Conservation (phyloP, 2,329 filamentous ascomycete genomes). For the Pseudomassariella vexata region DNA sequence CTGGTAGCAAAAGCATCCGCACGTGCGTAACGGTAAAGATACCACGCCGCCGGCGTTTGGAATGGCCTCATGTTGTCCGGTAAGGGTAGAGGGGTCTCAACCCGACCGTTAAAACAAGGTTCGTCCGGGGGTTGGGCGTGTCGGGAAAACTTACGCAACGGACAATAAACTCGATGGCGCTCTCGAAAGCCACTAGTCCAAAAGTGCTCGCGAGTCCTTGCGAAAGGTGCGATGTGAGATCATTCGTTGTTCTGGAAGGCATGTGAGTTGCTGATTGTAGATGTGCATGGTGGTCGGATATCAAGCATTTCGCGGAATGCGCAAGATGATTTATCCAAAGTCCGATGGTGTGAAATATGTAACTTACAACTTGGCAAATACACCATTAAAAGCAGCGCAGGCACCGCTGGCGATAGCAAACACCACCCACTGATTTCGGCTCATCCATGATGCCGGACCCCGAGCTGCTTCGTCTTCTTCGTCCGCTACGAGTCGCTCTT, state of each 20-base stretch:
- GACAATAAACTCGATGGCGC: conserved; percentile 40
- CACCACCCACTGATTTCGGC: conserved; percentile 53
- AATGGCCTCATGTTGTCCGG: not conserved
- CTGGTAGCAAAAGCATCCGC: too few relatives aligned
- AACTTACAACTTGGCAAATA: conserved; percentile 75
- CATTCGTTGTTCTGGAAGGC: conserved; percentile 45
- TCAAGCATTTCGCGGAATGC: too few relatives aligned
- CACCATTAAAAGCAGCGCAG: conserved; percentile 75
- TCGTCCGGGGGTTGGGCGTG: not conserved
- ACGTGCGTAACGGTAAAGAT: not conserved
- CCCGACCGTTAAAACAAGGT: too few relatives aligned
- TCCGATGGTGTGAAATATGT: not conserved
- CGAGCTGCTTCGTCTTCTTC: not conserved
- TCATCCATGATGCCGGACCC: conserved; percentile 15
- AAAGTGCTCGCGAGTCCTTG: conserved; percentile 36
- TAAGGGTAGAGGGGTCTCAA: too few relatives aligned
- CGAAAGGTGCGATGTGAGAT: conserved; percentile 45
- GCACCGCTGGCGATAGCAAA: conserved; percentile 68
- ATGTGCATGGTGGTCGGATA: not conserved
- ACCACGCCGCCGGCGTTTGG: not conserved
- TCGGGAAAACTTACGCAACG: conserved; percentile 45
- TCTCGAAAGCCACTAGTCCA: conserved; percentile 33
- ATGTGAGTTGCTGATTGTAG: conserved; percentile 6
- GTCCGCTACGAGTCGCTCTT: too few relatives aligned
- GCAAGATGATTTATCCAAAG: too few relatives aligned